phyloP scores from a whole-genome alignment of 805 yeast species.

The Monosporozyma aerobia region DNA sequence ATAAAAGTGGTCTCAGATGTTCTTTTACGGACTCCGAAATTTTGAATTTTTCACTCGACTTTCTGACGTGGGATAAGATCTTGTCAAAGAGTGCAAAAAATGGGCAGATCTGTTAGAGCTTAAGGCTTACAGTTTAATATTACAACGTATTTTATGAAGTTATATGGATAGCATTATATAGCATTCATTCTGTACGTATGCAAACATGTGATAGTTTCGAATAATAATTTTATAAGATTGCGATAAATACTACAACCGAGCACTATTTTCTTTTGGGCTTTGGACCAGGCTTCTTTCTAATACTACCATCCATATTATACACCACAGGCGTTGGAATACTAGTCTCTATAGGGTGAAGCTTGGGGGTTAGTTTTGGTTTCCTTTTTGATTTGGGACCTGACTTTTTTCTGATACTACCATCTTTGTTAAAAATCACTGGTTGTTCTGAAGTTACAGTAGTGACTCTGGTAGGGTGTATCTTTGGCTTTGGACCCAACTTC shows the following conservation, averaged over 20 bases:
- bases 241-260: not conserved
- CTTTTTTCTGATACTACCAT: not conserved
- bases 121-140: not conserved
- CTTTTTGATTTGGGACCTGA: not conserved
- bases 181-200: not conserved
- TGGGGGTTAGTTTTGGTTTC: not conserved
- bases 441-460: not conserved
- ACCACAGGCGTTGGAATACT: not conserved
- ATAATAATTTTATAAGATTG: not conserved
- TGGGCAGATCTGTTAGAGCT: too few species aligned
- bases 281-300: conserved; percentile 1
- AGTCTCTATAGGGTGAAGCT: not conserved
- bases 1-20: not conserved
- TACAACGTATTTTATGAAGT: not conserved
- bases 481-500: conserved; percentile 1
- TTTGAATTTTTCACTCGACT: not conserved
- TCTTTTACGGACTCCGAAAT: not conserved
- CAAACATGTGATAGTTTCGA: not conserved
- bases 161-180: not conserved
- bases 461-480: not conserved
- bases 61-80: not conserved
- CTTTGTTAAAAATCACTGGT: not conserved
- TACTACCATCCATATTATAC: not conserved
- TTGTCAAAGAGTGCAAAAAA: too few species aligned
- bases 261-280: not conserved